Evolutionary conservation across 2,329 filamentous ascomycete genomes (phyloP), one percentile per base, ranked within the genome.

Genomic region (Aspergillus proliferans): DNA sequence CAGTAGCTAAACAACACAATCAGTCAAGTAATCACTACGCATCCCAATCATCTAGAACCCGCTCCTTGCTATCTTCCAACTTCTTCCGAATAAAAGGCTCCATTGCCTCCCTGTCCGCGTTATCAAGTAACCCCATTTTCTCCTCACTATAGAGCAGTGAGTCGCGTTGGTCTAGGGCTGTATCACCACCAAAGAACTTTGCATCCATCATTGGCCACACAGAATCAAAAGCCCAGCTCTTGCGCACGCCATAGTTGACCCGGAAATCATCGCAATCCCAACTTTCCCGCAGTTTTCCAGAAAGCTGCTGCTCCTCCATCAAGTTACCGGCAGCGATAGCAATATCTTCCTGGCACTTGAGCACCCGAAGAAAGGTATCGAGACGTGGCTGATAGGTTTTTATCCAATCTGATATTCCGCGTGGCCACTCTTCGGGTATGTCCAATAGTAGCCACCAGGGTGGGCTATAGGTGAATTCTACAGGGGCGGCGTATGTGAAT

Each of bases 371-470:
- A 46, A 58, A 62, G 3, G 50, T 55, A 9, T 48, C 6, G 2
- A 62, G 51, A 9, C 49, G 47, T 21, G 18, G 6, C 3, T 58
- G 50, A 49, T 47, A 61, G n/a, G 43, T 41, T 6, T 10, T 30
- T 4, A 18, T 44, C 59, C 57, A 63, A 39, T 49, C 54, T 0
- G 58, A 50, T 9, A 62, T 43, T 1, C 54, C 52, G 2, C 39
- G 14, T 18, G 53, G 38, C 59, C 58, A 62, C 26, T 55, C 54
- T 34, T 62, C 59, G 0, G 59, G 57, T 24, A 53, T 40, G 40
- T 57, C 52, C 8, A 62, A 22, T 2, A 63, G 47, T 5, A 62
- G 53, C 61, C 61, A 63, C 56, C 51, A 61, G 2, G 56, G 57
- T 5, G 56, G 54, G 0, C 47, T 50, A 39, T 54, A 30, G 2